Percentiles rank a stretch among this genome's conserved stretches.
Conservation (phyloP, 805 yeast genomes). For the Starmerella lactis-condensi region DNA sequence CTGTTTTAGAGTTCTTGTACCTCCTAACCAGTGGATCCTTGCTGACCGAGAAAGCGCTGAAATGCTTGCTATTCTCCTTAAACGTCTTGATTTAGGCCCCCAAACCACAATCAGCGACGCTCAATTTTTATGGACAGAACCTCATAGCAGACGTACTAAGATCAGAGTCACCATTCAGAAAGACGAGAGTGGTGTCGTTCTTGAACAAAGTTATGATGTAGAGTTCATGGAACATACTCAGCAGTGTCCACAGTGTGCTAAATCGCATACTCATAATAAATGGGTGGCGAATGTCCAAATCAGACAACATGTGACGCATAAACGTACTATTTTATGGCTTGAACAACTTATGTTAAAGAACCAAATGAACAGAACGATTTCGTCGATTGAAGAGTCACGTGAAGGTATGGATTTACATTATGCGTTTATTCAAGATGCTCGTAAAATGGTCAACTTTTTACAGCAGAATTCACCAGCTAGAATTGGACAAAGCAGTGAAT, state of each 20-base stretch:
- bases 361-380: conserved; percentile 84
- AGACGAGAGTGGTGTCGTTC: conserved; percentile 78
- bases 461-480: conserved; percentile 69
- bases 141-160: conserved; percentile 88
- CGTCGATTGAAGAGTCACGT: conserved; percentile 75
- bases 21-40: conserved; percentile 82
- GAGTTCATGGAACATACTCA: conserved; percentile 83
- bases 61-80: conserved; percentile 64
- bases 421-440: conserved; percentile 74
- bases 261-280: conserved; percentile 85
- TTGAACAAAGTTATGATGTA: conserved; percentile 87
- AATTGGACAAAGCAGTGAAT: conserved; percentile 70
- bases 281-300: conserved; percentile 98
- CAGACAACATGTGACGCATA: conserved; percentile 92
- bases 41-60: conserved; percentile 84
- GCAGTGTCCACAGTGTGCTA: conserved; percentile 98
- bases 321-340: conserved; percentile 84
- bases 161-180: conserved; percentile 89
- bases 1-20: conserved; percentile 79
- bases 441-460: conserved; percentile 82
- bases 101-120: conserved; percentile 84
- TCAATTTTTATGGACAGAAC: conserved; percentile 95
- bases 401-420: conserved; percentile 94
- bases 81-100: conserved; percentile 63
- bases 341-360: conserved; percentile 89